A percentile compares a stretch with the other conserved stretches of the same genome.
These are phyloP conservation scores for Turnera subulata DNA, from an alignment of 345 rosid genomes.

Conservation along the genomic window DNA sequence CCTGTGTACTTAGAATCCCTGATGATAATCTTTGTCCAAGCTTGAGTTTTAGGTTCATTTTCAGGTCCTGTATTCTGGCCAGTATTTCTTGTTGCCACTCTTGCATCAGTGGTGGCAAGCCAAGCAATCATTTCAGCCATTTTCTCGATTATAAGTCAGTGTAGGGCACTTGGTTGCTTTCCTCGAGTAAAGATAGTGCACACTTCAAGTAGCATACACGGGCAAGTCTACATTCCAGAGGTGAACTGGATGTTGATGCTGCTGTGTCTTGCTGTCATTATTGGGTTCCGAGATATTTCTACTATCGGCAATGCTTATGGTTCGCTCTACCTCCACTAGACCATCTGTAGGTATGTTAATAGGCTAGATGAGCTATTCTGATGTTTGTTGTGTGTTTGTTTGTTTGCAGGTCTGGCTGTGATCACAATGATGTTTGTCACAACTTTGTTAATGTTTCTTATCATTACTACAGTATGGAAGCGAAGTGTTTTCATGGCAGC, in stretches of 20 bases:
- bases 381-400: too few species aligned
- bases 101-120: constrained; percentile 25
- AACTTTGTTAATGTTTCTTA: constrained; percentile 18
- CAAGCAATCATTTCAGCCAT: constrained; percentile 22
- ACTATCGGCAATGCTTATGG: constrained; percentile 24
- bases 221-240: constrained; percentile 27
- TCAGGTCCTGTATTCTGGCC: constrained; percentile 18
- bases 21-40: not conserved
- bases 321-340: not conserved
- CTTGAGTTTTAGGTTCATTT: too few species aligned
- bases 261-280: constrained; percentile 16
- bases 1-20: too few species aligned
- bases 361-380: too few species aligned
- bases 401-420: constrained; percentile 17
- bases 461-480: constrained; percentile 17
- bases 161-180: constrained; percentile 17
- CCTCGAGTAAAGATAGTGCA: constrained; percentile 20
- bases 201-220: constrained; percentile 18
- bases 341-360: not conserved
- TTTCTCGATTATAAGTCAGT: constrained; percentile 23
- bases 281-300: constrained; percentile 19
- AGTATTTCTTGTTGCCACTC: constrained; percentile 12
- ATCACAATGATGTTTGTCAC: constrained; percentile 16
- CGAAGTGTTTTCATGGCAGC: constrained; percentile 3
- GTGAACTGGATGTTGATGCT: constrained; percentile 25